These are phyloP conservation scores for Pythium insidiosum DNA, from an alignment of 352 stramenopile species.

Conservation along the genomic window DNA sequence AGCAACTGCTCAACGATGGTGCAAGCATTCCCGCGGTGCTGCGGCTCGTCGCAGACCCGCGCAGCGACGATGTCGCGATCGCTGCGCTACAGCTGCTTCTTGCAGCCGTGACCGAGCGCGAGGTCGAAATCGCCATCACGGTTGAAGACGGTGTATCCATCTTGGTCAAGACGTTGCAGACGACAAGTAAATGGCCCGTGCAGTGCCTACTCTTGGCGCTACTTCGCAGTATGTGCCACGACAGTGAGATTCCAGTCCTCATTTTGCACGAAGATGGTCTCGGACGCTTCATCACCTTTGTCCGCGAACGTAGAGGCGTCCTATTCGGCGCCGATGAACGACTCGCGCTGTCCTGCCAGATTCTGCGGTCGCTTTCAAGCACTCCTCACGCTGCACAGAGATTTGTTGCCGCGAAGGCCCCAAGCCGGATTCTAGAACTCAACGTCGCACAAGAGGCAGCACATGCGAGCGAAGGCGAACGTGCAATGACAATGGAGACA, in stretches of 20 bases:
- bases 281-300: slow-evolving; percentile 29
- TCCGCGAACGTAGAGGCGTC: slow-evolving; percentile 26
- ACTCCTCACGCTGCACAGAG: slow-evolving; percentile 18
- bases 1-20: slow-evolving; percentile 41
- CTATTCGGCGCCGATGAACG: slow-evolving; percentile 23
- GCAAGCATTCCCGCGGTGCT: slow-evolving; percentile 44
- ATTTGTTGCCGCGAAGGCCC: slow-evolving; percentile 32
- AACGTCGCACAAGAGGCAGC: slow-evolving; percentile 9
- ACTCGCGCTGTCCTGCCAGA: slow-evolving; percentile 28
- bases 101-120: slow-evolving; percentile 23
- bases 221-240: slow-evolving; percentile 39
- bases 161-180: slow-evolving; percentile 34
- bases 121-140: slow-evolving; percentile 55
- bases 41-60: slow-evolving; percentile 18
- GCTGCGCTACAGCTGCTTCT: slow-evolving; percentile 40
- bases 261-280: slow-evolving; percentile 37
- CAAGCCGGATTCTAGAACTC: slow-evolving; percentile 31
- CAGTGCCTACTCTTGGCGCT: slow-evolving; percentile 42
- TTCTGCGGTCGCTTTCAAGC: slow-evolving; percentile 34
- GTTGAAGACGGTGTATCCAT: slow-evolving; percentile 66
- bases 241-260: slow-evolving; percentile 62
- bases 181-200: slow-evolving; percentile 20
- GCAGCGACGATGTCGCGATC: slow-evolving; percentile 31
- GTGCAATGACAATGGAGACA: slow-evolving; percentile 28
- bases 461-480: slow-evolving; percentile 4